phyloP scores from a whole-genome alignment of 1,284 basidiomycete genomes.

The Flammula alnicola region DNA sequence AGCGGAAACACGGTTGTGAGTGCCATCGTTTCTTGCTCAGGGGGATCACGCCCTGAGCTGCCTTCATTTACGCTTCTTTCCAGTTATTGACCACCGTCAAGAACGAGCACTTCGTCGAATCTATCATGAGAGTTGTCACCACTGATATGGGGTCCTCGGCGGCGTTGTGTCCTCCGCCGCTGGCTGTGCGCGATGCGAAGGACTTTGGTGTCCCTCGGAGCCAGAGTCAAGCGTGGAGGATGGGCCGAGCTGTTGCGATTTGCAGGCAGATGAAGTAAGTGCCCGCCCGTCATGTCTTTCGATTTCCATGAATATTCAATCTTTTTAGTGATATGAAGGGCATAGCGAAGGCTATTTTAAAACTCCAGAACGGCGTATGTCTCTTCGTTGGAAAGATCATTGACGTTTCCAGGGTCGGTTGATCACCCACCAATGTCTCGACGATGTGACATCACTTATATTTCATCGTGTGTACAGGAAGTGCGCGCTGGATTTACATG shows the following conservation, averaged over 20 bases:
- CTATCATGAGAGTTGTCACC: slow-evolving; percentile 35
- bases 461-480: slow-evolving; percentile 37
- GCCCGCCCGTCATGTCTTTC: too few species aligned
- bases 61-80: background rate
- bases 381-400: slow-evolving; percentile 60
- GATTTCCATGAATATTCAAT: background rate
- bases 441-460: background rate
- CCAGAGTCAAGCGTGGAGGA: slow-evolving; percentile 58
- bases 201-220: slow-evolving; percentile 50
- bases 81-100: slow-evolving; percentile 35
- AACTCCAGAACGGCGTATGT: slow-evolving; percentile 49
- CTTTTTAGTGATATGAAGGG: slow-evolving; percentile 44
- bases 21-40: background rate
- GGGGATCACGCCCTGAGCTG: background rate
- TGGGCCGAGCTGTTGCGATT: slow-evolving; percentile 50
- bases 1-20: slow-evolving; percentile 41
- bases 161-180: slow-evolving; percentile 46
- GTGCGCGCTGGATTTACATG: slow-evolving; percentile 51
- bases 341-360: slow-evolving; percentile 49
- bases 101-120: slow-evolving; percentile 34
- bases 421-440: background rate
- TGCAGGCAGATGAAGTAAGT: slow-evolving; percentile 37
- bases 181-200: slow-evolving; percentile 36
- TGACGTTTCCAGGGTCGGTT: slow-evolving; percentile 45
- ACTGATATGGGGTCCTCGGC: slow-evolving; percentile 48